Conservation (phyloP, 108 stramenopile species). For the Cyclostephanos tholiformis region DNA sequence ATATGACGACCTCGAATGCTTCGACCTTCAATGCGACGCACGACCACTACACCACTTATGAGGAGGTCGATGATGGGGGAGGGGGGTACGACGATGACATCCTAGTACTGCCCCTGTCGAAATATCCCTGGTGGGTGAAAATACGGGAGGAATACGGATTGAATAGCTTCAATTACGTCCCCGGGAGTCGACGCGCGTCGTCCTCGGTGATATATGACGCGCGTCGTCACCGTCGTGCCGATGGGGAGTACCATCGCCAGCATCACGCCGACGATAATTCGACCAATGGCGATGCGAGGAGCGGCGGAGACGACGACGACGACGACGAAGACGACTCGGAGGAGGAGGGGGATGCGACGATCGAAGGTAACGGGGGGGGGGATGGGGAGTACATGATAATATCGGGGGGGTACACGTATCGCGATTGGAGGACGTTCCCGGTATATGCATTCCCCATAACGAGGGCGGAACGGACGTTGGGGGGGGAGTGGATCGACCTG, state of each 20-base stretch:
- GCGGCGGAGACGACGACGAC: not conserved
- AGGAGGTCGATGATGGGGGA: no score
- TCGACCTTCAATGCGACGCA: no score
- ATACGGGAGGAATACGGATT: conserved; percentile 37
- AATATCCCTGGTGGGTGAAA: conserved; percentile 35
- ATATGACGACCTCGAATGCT: no score
- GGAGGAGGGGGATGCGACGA: not conserved
- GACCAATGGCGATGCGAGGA: not conserved
- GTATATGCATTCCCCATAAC: conserved; percentile 58
- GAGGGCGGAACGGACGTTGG: conserved; percentile 17
- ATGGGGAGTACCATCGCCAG: not conserved
- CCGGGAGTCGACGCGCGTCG: conserved; percentile 40
- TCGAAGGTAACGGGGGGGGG: no score
- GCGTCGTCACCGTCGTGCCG: no score
- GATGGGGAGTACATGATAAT: conserved; percentile 60
- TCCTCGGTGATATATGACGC: conserved; percentile 24
- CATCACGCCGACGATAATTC: not conserved
- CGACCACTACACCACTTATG: no score
- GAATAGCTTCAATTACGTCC: conserved; percentile 40
- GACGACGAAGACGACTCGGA: not conserved
- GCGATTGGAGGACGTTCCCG: conserved; percentile 58
- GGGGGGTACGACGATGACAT: no score
- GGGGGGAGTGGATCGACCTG: conserved; percentile 46
- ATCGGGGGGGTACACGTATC: conserved; percentile 55
- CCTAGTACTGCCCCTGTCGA: no score